These are phyloP conservation scores for Fonsecaea erecta DNA, from an alignment of 2,329 filamentous ascomycete species.

Conservation along the genomic window DNA sequence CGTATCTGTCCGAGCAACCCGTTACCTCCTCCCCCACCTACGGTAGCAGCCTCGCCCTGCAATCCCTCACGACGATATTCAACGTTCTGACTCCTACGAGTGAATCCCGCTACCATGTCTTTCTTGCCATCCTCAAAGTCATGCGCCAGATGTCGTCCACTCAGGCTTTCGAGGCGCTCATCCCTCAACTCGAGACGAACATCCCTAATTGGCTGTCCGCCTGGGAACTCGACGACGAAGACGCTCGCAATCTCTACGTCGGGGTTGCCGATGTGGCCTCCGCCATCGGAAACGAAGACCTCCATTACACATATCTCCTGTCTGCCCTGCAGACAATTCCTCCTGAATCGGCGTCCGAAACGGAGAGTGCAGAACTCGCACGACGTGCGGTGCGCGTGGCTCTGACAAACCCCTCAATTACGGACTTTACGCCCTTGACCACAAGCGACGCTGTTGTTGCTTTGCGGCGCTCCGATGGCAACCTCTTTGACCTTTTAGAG, in stretches of 20 bases:
- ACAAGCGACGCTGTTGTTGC: slow-evolving; percentile 79
- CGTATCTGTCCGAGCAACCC: slow-evolving; percentile 79
- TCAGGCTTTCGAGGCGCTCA: slow-evolving; percentile 79
- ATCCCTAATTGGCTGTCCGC: slow-evolving; percentile 79
- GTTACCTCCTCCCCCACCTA: slow-evolving; percentile 84
- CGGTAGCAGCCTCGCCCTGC: slow-evolving; percentile 82
- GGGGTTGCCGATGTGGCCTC: slow-evolving; percentile 80
- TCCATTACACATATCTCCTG: slow-evolving; percentile 73
- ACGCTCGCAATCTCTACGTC: slow-evolving; percentile 82
- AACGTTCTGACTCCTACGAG: slow-evolving; percentile 82
- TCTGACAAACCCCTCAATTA: slow-evolving; percentile 68
- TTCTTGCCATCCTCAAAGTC: slow-evolving; percentile 84
- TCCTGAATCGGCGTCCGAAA: slow-evolving; percentile 54
- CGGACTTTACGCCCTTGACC: slow-evolving; percentile 74
- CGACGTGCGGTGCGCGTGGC: slow-evolving; percentile 69
- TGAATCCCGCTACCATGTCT: slow-evolving; percentile 84
- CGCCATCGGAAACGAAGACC: slow-evolving; percentile 76
- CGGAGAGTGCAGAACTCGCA: slow-evolving; percentile 63
- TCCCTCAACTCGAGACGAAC: slow-evolving; percentile 76
- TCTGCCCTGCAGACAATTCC: slow-evolving; percentile 80
- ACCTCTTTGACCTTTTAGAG: slow-evolving; percentile 89
- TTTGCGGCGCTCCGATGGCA: slow-evolving; percentile 79
- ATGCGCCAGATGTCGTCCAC: slow-evolving; percentile 72
- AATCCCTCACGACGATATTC: slow-evolving; percentile 92
- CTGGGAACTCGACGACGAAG: slow-evolving; percentile 83